Evolutionary conservation across 2,329 filamentous ascomycete genomes (phyloP).

Genomic region (Calonectria hawksworthii): DNA sequence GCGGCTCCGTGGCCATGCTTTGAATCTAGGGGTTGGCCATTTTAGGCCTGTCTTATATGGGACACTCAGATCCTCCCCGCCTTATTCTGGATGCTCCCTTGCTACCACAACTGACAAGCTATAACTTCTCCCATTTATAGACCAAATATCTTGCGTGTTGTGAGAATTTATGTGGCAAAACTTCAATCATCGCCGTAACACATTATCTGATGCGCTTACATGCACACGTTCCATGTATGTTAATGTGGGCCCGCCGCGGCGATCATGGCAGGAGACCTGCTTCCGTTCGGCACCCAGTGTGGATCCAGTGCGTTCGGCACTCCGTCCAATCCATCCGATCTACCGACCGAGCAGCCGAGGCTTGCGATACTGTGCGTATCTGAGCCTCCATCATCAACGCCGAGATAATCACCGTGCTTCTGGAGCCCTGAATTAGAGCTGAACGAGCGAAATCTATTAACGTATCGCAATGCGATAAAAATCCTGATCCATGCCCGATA

Average conservation of each 20-base stretch:
- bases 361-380: conserved; percentile 20
- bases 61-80: neutral
- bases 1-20: conserved; percentile 1
- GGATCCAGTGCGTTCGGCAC: conserved; percentile 7
- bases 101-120: no score
- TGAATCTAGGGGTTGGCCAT: neutral
- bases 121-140: neutral
- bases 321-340: conserved; percentile 31
- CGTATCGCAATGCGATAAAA: conserved; percentile 11
- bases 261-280: neutral
- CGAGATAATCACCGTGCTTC: neutral
- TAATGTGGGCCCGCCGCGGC: conserved; percentile 3
- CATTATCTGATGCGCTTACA: neutral
- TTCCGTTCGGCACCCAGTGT: neutral
- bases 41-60: neutral
- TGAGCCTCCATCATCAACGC: neutral
- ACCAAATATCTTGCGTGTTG: neutral
- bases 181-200: no score
- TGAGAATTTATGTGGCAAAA: neutral
- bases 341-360: conserved; percentile 47
- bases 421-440: no score
- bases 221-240: neutral
- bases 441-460: conserved; percentile 20
- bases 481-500: conserved; percentile 12
- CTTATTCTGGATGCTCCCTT: neutral